A percentile compares a stretch with the other conserved stretches of the same genome.
Conservation (phyloP, 2,329 filamentous ascomycete species). For the Phyllachora maydis region DNA sequence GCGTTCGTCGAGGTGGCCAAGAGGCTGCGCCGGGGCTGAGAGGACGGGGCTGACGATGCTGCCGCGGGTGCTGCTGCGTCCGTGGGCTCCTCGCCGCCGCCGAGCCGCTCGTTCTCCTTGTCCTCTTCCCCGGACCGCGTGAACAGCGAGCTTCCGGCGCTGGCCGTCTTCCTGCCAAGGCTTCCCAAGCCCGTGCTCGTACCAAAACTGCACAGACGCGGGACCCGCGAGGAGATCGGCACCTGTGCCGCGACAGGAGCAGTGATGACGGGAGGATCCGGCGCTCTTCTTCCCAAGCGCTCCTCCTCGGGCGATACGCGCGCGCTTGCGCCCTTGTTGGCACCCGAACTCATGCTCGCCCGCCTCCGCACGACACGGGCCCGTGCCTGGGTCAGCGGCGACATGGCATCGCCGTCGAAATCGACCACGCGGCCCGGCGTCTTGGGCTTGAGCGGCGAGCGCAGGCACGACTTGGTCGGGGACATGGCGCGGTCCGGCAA, state of each 20-base stretch:
- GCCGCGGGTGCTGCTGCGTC: slow-evolving; percentile 1
- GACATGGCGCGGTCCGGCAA: slow-evolving; percentile 29
- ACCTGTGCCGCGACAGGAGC: not conserved
- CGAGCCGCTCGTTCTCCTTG: slow-evolving; percentile 3
- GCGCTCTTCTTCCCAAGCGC: no score
- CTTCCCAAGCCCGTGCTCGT: no score
- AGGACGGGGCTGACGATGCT: no score
- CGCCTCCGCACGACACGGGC: slow-evolving; percentile 6
- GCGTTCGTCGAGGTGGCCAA: slow-evolving; percentile 1
- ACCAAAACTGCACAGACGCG: no score
- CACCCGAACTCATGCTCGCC: no score
- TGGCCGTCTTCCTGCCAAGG: no score
- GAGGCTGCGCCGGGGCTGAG: no score
- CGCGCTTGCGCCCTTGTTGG: slow-evolving; percentile 2
- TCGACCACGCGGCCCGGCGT: slow-evolving; percentile 37
- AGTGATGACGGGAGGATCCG: not conserved
- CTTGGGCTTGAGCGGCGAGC: slow-evolving; percentile 34
- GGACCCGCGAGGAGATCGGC: slow-evolving; percentile 1
- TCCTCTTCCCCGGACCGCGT: slow-evolving; percentile 7
- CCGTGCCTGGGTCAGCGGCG: slow-evolving; percentile 20
- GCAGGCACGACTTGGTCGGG: slow-evolving; percentile 33
- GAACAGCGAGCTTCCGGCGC: slow-evolving; percentile 14
- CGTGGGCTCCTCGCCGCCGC: not conserved
- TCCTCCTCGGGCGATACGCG: slow-evolving; percentile 3
- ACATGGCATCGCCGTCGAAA: slow-evolving; percentile 29